Base-by-base conservation (phyloP, 2,329 filamentous ascomycete species). In the Verticillium alfalfae region DNA sequence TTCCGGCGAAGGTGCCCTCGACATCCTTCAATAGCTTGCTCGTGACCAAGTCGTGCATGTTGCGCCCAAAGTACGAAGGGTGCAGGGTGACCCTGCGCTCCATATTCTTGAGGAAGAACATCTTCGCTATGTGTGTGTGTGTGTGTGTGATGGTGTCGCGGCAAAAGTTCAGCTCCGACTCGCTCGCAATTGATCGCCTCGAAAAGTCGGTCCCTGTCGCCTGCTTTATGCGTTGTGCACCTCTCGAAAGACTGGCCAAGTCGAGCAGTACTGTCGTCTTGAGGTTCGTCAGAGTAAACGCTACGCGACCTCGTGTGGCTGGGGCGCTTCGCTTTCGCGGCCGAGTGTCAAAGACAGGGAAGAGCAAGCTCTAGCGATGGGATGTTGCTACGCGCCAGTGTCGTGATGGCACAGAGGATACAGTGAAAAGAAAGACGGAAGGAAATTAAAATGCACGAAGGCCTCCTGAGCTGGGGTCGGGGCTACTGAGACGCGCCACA, bases 91-190 rank as follows among this genome's bases (percentile, higher is more conserved):
- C 93, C 72, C 92, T 90, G 73, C 94, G 93, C 79, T 97, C 93
- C 77, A 98, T 89, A 73, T 97, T 94, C 78, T 97, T 92, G 67
- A 99, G 91, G 81, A 99, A 99, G 78, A 98, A 99, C 95, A 99
- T 99, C 69, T 66, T 79, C 76, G 66, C 39, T 9, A 22, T 22
- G 45, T 26, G 45, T 13, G 26, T 31, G 45, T 26, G 45, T 13
- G 26, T 31, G 26, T 31, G 45, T 22, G 9, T 26, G 45, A 37
- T 37, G n/a, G 45, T 12, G 18, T 22, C 22, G 12, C 7, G 9
- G 18, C 9, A 18, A 18, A 52, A 18, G 45, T 52, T 8, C 45
- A 52, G 45, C n/a, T 22, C 22, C 18, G 18, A 18, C 5, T 18
- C 39, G 39, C 39, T 41, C 15, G 39, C 39, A 41, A 41, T 41